phyloP scores from a whole-genome alignment of 192 early-diverging fungal species.

The Rhizophagus sp. region DNA sequence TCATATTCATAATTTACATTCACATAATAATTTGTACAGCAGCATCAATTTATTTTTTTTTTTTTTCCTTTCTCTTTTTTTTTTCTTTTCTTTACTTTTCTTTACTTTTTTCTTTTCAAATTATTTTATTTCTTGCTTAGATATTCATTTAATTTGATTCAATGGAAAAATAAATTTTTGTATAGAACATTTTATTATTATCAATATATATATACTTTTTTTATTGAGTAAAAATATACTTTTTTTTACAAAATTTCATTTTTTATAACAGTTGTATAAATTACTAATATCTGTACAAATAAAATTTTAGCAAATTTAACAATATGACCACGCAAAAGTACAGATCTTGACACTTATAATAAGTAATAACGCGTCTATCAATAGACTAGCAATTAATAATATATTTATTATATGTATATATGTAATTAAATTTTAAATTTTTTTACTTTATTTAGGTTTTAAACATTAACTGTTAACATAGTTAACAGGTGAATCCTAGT shows the following conservation, averaged over 20 bases:
- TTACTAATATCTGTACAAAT: too few relatives aligned
- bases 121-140: neutral
- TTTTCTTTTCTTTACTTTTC: constrained; percentile 11
- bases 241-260: neutral
- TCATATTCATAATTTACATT: constrained; percentile 4
- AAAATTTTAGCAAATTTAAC: too few relatives aligned
- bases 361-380: too few relatives aligned
- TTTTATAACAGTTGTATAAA: too few relatives aligned
- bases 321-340: too few relatives aligned
- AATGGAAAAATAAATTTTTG: neutral
- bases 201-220: neutral
- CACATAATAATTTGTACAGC: constrained; percentile 14
- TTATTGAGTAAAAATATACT: neutral
- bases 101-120: constrained; percentile 10
- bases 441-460: too few relatives aligned
- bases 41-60: constrained; percentile 13
- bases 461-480: too few relatives aligned
- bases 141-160: neutral
- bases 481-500: too few relatives aligned
- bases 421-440: too few relatives aligned
- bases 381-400: too few relatives aligned
- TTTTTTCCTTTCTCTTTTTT: neutral
- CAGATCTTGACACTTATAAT: too few relatives aligned
- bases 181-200: neutral
- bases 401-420: too few relatives aligned